Base-by-base conservation (phyloP, 805 yeast species). In the Yarrowia sp. region DNA sequence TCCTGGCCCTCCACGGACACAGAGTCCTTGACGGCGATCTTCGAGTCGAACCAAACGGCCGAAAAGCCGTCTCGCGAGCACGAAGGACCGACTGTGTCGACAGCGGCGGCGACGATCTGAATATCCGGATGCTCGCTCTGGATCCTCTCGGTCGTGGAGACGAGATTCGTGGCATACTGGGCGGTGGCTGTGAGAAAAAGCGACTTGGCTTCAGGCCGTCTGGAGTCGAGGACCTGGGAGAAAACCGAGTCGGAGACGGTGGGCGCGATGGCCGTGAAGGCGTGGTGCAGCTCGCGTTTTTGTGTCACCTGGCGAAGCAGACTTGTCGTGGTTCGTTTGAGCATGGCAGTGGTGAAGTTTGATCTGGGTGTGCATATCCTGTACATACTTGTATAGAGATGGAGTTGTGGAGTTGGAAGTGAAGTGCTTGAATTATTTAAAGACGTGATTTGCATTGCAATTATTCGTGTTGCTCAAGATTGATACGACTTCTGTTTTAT, bases 131-230 rank as follows among this genome's bases (percentile, higher is more conserved):
- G 64, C 21, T 58, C 62, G 16, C 35, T 14, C 22, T 66, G 63
- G 14, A 68, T 61, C 0, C 22, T 38, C 18, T 46, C 36, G 1
- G 63, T 63, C 6, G 64, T 24, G 16, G 63, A 38, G 12, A 19
- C 31, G 39, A 75, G 63, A 41, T 72, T 71, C 9, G 62, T 32
- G 13, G 77, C 74, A 33, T 72, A 66, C 53, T 70, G 69, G 12
- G 77, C 76, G 16, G 78, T 73, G 6, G 69, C 71, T 5, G 74
- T 69, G 4, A 72, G 66, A 2, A 75, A 41, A 16, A 73, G 36
- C 2, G 74, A 65, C 39, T 62, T 49, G 24, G 41, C 42, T 1
- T 35, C 25, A 66, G 68, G 21, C 14, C 19, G 3, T 21, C 36
- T 24, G 13, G 61, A 10, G 2, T 38, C 27, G n/a, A 55, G 13